Percentiles rank a stretch among this genome's conserved stretches.
Conservation (phyloP, 2,329 filamentous ascomycete species). For the Phyllosticta citriasiana region DNA sequence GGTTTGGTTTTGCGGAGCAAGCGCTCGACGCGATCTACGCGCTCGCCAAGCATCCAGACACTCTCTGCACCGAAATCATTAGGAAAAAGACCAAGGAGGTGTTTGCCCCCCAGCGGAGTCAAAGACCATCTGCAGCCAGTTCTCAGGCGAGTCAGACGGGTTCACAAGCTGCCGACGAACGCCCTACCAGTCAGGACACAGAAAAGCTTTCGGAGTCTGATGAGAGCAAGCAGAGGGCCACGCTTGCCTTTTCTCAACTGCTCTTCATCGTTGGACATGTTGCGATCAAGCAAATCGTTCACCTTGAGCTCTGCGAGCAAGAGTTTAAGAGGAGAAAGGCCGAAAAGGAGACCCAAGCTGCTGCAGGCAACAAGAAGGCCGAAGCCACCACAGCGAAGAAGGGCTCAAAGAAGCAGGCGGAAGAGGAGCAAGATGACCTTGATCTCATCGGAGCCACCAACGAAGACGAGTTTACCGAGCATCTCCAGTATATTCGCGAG, state of each 20-base stretch:
- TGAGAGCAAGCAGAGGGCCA: slow-evolving; percentile 51
- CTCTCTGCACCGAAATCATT: slow-evolving; percentile 82
- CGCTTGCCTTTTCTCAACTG: slow-evolving; percentile 75
- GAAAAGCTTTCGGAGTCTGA: slow-evolving; percentile 7
- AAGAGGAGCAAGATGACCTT: slow-evolving; percentile 73
- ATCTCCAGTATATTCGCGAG: slow-evolving; percentile 75
- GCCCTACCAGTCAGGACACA: slow-evolving; percentile 3
- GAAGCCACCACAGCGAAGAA: slow-evolving; percentile 25
- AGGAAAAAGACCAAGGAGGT: slow-evolving; percentile 77
- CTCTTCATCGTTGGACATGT: slow-evolving; percentile 94
- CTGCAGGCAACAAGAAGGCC: slow-evolving; percentile 14
- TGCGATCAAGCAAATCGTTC: slow-evolving; percentile 97
- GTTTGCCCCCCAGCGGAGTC: slow-evolving; percentile 46
- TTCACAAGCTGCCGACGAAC: slow-evolving; percentile 13
- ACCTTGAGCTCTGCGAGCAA: slow-evolving; percentile 91
- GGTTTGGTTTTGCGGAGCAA: slow-evolving; percentile 88
- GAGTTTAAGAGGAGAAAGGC: slow-evolving; percentile 97
- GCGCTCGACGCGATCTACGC: slow-evolving; percentile 93
- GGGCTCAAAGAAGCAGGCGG: slow-evolving; percentile 36
- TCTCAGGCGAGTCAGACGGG: slow-evolving; percentile 5
- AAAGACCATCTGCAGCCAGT: slow-evolving; percentile 1
- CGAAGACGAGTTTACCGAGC: slow-evolving; percentile 85
- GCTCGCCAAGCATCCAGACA: slow-evolving; percentile 87
- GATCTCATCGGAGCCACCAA: slow-evolving; percentile 95
- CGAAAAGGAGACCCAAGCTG: slow-evolving; percentile 63